These are phyloP conservation scores for Exidia glandulosa DNA, from an alignment of 768 basidiomycete genomes.

Conservation along the genomic window DNA sequence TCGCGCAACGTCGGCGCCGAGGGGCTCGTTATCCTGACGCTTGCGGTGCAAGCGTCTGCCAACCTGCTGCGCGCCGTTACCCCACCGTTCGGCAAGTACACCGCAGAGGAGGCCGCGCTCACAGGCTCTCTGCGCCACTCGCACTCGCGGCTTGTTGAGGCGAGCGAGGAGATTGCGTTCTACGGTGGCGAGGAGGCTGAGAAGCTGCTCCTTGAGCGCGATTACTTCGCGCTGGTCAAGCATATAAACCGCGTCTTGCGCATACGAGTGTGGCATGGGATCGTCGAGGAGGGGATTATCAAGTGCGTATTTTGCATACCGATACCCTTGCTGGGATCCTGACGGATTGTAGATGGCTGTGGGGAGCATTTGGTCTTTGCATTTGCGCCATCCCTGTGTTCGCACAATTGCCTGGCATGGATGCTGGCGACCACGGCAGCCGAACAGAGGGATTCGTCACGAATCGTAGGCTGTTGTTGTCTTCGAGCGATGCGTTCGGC, in stretches of 20 bases:
- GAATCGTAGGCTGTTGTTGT: conserved; percentile 80
- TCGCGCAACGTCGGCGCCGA: conserved; percentile 92
- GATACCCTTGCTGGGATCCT: conserved; percentile 17
- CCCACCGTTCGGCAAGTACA: conserved; percentile 85
- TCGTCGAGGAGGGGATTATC: conserved; percentile 89
- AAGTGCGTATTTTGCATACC: conserved; percentile 43
- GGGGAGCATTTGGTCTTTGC: conserved; percentile 87
- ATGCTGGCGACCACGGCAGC: conserved; percentile 60
- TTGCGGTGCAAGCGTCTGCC: conserved; percentile 77
- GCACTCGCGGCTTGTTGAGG: conserved; percentile 84
- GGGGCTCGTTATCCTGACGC: conserved; percentile 69
- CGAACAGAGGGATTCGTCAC: conserved; percentile 96
- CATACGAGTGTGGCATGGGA: conserved; percentile 81
- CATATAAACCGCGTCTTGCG: conserved; percentile 76
- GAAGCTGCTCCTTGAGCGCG: conserved; percentile 82
- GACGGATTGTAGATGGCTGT: conserved; percentile 31
- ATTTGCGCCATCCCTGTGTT: conserved; percentile 94
- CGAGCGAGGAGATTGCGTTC: conserved; percentile 81
- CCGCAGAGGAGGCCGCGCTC: conserved; percentile 78
- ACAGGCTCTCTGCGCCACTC: conserved; percentile 84
- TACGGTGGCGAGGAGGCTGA: conserved; percentile 82
- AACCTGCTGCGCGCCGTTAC: conserved; percentile 73
- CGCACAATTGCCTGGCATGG: conserved; percentile 67
- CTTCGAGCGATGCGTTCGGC: conserved; percentile 34
- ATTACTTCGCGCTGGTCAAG: conserved; percentile 72